Percentiles rank a stretch among this genome's conserved stretches.
phyloP scores from a whole-genome alignment of 2,329 filamentous ascomycete genomes.

The Pezicula rhizophila region DNA sequence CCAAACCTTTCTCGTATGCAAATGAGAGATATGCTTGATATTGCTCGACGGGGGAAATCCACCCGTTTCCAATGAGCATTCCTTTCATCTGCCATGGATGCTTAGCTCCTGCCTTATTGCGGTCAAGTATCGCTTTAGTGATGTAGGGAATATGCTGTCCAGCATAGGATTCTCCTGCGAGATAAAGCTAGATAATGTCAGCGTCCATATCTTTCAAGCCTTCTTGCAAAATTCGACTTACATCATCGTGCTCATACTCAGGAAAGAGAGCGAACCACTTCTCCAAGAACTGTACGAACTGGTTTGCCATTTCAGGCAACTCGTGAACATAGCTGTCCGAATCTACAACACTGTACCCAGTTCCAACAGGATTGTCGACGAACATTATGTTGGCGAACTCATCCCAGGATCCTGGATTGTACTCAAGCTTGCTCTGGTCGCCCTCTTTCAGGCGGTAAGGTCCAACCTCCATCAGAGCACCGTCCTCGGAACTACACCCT shows the following conservation, averaged over 20 bases:
- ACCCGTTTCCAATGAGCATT: conserved; percentile 92
- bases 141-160: conserved; percentile 98
- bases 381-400: conserved; percentile 97
- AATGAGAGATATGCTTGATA: conserved; percentile 83
- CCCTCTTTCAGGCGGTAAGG: conserved; percentile 81
- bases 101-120: conserved; percentile 60
- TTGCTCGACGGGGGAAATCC: conserved; percentile 87
- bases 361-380: conserved; percentile 94
- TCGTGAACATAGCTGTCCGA: conserved; percentile 82
- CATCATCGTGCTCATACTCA: conserved; percentile 86
- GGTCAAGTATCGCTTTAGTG: conserved; percentile 80
- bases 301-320: conserved; percentile 78
- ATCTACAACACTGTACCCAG: conserved; percentile 92
- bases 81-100: conserved; percentile 73
- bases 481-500: conserved; percentile 95
- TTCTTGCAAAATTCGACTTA: conserved; percentile 41
- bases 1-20: conserved; percentile 68
- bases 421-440: conserved; percentile 50
- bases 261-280: conserved; percentile 90
- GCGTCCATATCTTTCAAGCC: not conserved
- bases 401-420: conserved; percentile 96
- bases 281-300: conserved; percentile 84
- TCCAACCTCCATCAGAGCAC: conserved; percentile 91
- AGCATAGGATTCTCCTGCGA: conserved; percentile 94
- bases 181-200: conserved; percentile 62